These are phyloP conservation scores for Isatis lusitanica DNA, from an alignment of 441 rosid genomes.

Conservation along the genomic window DNA sequence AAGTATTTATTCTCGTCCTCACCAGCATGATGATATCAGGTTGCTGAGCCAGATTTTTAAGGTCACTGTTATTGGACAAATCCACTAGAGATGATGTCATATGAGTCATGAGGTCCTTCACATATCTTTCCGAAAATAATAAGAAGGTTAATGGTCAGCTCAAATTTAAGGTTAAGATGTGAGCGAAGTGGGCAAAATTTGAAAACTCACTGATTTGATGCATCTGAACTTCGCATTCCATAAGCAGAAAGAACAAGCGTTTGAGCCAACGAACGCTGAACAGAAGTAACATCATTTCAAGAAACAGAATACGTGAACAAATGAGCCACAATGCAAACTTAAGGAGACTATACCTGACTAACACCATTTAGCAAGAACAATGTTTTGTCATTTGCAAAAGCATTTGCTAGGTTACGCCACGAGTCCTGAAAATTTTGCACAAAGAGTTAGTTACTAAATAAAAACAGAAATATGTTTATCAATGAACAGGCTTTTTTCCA, in stretches of 20 bases:
- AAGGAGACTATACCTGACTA: constrained; percentile 68
- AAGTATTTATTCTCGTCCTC: constrained; percentile 33
- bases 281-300: constrained; percentile 30
- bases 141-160: constrained; percentile 26
- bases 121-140: constrained; percentile 57
- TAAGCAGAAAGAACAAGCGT: constrained; percentile 91
- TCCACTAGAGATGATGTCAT: constrained; percentile 71
- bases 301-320: constrained; percentile 16
- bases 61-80: constrained; percentile 69
- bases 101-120: constrained; percentile 77
- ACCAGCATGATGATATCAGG: constrained; percentile 86
- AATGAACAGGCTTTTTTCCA: neutral
- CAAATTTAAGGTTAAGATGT: constrained; percentile 16
- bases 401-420: constrained; percentile 84
- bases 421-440: constrained; percentile 57
- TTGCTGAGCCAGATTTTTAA: constrained; percentile 74
- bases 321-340: constrained; percentile 11
- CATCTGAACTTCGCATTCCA: constrained; percentile 72
- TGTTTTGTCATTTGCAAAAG: constrained; percentile 78
- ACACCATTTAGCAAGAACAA: constrained; percentile 74
- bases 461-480: neutral
- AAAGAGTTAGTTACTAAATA: constrained; percentile 1
- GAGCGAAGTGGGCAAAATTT: constrained; percentile 14
- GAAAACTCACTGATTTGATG: constrained; percentile 84
- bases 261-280: constrained; percentile 91